A percentile compares a stretch with the other conserved stretches of the same genome.
phyloP scores from a whole-genome alignment of 139 green algal genomes.

The Coelastrella sp. region DNA sequence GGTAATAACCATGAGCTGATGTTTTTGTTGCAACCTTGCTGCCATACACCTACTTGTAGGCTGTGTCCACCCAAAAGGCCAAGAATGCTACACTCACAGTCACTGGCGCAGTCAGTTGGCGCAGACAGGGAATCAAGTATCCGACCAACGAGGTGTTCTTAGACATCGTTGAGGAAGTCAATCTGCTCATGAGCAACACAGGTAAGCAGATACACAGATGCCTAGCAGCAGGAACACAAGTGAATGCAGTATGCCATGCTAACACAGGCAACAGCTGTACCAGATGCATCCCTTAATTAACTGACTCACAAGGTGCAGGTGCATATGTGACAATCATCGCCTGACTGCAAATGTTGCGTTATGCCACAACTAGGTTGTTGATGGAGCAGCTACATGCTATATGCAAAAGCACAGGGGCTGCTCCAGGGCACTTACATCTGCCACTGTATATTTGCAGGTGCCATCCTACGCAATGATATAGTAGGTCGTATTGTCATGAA shows the following conservation, averaged over 20 bases:
- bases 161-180: constrained; percentile 97
- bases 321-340: no score
- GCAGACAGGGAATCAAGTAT: constrained; percentile 90
- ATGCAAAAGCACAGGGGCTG: no score
- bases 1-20: neutral
- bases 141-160: constrained; percentile 99
- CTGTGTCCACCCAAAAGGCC: constrained; percentile 55
- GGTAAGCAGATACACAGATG: constrained; percentile 30
- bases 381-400: no score
- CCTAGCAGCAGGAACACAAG: neutral
- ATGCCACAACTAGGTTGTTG: no score
- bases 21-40: neutral
- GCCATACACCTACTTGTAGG: constrained; percentile 3
- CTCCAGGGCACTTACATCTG: no score
- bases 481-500: constrained; percentile 85
- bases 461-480: constrained; percentile 89
- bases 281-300: no score
- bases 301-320: no score
- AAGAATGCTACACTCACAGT: constrained; percentile 92
- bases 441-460: constrained; percentile 83
- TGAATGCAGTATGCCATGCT: no score
- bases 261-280: no score
- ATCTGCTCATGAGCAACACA: constrained; percentile 84
- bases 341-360: no score
- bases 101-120: constrained; percentile 94